Base-by-base conservation (phyloP, 1,284 basidiomycete genomes). In the Wallemia ichthyophaga region DNA sequence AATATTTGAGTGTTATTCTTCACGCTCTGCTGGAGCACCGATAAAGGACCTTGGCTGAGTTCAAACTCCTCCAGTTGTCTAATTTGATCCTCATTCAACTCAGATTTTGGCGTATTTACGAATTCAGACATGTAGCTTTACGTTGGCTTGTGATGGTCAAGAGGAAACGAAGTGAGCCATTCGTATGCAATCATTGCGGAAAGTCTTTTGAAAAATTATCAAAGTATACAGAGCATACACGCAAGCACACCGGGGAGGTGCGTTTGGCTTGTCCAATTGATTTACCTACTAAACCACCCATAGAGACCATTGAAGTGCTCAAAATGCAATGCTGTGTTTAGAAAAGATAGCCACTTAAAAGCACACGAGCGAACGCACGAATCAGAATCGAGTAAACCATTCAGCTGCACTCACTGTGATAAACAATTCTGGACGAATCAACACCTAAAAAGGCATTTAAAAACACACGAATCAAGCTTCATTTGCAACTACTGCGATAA, bases 1-100 rank as follows among this genome's bases (percentile, higher is more conserved):
- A 99, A 79, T 65, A 99, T 85, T 73, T 98, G 94, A 7, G 88
- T 83, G 71, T 95, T 87, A 71, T 96, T 96, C 71, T 94, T 79
- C 63, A 99, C 94, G 32, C 89, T 86, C 71, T 94, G 88, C 71
- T 98, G 94, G 54, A 99, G 76, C 58, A 99, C 92, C n/a, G 87
- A 92, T 66, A 98, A 73, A 26, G 92, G 91, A 17, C 91, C 91
- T 72, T 94, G 89, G 61, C 85, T 88, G 71, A 94, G 92, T 73
- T 95, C 87, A 68, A 91, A 87, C 70, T 94, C 88, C 72, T 98
- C 92, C 62, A 98, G 75, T 67, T 89, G 85, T 62, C 89, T 82
- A 62, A 98, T 78, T 73, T 98, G 88, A 17, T 83, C 83, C 72
- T 98, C 94, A 69, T 95, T 88, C 61, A 99, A 78, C 73, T 98